Base-by-base conservation (phyloP, 1,284 basidiomycete genomes). In the Fomitiporia mediterranea region DNA sequence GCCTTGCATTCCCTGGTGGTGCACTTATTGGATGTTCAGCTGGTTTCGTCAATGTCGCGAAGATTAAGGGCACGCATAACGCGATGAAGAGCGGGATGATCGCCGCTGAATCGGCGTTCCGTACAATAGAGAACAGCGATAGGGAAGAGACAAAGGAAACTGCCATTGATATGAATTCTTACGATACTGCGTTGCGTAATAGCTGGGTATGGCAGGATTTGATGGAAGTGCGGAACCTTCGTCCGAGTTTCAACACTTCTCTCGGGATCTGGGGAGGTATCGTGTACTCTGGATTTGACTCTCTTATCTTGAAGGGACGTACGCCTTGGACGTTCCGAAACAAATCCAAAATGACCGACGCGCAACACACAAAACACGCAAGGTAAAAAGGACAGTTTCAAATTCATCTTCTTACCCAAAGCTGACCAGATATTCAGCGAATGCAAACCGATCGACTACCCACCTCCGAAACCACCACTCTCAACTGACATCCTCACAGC, bases 81-180 rank as follows among this genome's bases (percentile, higher is more conserved):
- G 95, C 96, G n/a, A 98, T 99, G 96, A 97, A 98, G 77, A 92
- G 89, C 43, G 96, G 96, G 19, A 98, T 98, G 87, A 77, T 98
- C 19, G 96, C 95, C 34, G 97, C 93, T 2, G 96, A 99, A 70
- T 79, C 89, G 0, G 91, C 91, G 0, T 93, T 81, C 64, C 79
- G 86, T 6, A 82, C 82, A 1, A 72, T 95, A 60, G 64, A 68
- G 35, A 13, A 66, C 37, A 57, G 60, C 15, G 56, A 61, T n/a
- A 60, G 56, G 28, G 60, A 44, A 63, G 69, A 55, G 58, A 70
- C 63, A 15, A 64, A 61, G 37, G 71, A 72, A 35, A 63, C 58
- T 56, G 65, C 71, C 0, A 74, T 83, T 15, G 89, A 97, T 69
- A 83, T 98, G 79, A 83, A 82, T 40, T 68, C 73, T 15, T 98